These are phyloP conservation scores for Lasiosphaeriaceae sp. DNA, from an alignment of 495 filamentous ascomycete species.

Conservation along the genomic window DNA sequence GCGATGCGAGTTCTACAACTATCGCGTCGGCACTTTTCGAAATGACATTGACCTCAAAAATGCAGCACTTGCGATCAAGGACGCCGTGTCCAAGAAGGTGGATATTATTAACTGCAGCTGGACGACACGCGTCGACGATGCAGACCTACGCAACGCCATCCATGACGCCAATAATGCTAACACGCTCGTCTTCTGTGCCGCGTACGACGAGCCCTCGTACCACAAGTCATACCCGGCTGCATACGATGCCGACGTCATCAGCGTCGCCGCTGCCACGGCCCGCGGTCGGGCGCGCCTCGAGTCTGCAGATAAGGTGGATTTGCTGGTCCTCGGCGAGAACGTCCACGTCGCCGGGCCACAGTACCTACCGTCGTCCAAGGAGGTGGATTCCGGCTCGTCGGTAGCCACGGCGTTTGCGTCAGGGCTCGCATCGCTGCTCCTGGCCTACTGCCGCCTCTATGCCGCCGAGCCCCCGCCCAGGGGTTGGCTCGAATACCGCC, in stretches of 20 bases:
- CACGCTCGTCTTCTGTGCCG: slow-evolving; percentile 3
- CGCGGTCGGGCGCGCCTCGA: slow-evolving; percentile 2
- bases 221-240: slow-evolving; percentile 2
- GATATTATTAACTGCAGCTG: slow-evolving; percentile 7
- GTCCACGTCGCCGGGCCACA: background rate
- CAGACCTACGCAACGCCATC: background rate
- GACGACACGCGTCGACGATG: slow-evolving; percentile 5
- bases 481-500: too few species aligned
- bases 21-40: background rate
- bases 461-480: too few species aligned
- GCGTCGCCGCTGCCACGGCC: slow-evolving; percentile 2
- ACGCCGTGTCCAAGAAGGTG: slow-evolving; percentile 1
- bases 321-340: slow-evolving; percentile 7
- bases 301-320: background rate
- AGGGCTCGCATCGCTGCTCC: slow-evolving; percentile 1
- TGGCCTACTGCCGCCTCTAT: too few species aligned
- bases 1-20: background rate
- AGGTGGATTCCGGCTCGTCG: slow-evolving; percentile 3
- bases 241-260: slow-evolving; percentile 1
- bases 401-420: slow-evolving; percentile 4
- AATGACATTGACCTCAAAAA: background rate
- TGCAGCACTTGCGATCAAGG: slow-evolving; percentile 3
- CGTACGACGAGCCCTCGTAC: slow-evolving; percentile 4
- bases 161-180: background rate
- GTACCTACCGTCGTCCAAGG: background rate